Evolutionary conservation across 805 yeast genomes (phyloP).

Genomic region (Ogataea polymorpha): DNA sequence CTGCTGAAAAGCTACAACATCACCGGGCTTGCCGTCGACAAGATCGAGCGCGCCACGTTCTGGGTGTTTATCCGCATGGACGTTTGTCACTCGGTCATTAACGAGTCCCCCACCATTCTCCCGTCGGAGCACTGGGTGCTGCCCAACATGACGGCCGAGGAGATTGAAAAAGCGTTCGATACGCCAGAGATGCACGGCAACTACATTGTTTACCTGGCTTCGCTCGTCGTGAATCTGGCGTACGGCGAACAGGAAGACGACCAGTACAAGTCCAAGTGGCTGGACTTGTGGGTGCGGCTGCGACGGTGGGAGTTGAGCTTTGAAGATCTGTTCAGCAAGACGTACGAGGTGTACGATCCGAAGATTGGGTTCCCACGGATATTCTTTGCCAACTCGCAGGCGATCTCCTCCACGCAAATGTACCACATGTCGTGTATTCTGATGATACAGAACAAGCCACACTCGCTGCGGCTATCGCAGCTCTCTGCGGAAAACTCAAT

Average conservation of each 20-base stretch:
- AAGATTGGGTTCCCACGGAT: constrained; percentile 37
- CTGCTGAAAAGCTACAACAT: constrained; percentile 36
- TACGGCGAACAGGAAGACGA: constrained; percentile 25
- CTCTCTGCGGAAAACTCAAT: constrained; percentile 10
- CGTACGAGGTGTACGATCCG: constrained; percentile 29
- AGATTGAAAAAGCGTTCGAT: constrained; percentile 24
- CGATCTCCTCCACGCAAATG: constrained; percentile 40
- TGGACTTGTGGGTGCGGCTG: constrained; percentile 36
- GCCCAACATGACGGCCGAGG: constrained; percentile 21
- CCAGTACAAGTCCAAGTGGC: constrained; percentile 37
- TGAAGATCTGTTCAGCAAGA: constrained; percentile 32
- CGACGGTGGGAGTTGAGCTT: constrained; percentile 33
- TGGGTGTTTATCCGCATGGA: constrained; percentile 45
- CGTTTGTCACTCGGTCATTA: constrained; percentile 38
- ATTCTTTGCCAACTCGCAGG: constrained; percentile 38
- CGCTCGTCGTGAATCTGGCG: constrained; percentile 36
- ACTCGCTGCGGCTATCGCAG: constrained; percentile 29
- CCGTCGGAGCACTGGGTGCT: constrained; percentile 37
- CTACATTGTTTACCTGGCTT: constrained; percentile 37
- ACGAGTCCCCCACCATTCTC: constrained; percentile 37
- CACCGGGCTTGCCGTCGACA: constrained; percentile 33
- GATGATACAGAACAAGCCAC: constrained; percentile 39
- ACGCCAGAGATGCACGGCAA: constrained; percentile 36
- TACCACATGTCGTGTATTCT: constrained; percentile 42
- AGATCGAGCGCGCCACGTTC: constrained; percentile 36